Base-by-base conservation (phyloP, 2,329 filamentous ascomycete species). In the Fusarium camptoceras region DNA sequence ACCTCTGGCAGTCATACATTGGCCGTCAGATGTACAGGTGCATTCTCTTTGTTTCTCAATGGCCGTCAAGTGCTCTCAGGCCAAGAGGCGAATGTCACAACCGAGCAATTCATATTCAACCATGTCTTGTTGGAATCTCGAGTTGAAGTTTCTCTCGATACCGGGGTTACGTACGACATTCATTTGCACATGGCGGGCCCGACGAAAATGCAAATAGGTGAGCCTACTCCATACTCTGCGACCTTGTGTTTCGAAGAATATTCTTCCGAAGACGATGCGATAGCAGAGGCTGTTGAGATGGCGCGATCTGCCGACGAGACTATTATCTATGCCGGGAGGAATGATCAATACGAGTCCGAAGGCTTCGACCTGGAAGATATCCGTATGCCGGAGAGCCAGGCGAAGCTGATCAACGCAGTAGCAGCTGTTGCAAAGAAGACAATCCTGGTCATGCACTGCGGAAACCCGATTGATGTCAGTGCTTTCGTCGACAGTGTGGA, bases 191-290 rank as follows among this genome's bases (percentile, higher is more conserved):
- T 70, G 66, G 24, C 42, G 3, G 54, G 50, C 5, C 44, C 54
- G 3, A 7, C 34, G 14, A 57, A 51, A 15, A 37, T 41, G 16
- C 44, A 51, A 8, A 10, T 27, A 5, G 55, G 46, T n/a, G 55
- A 57, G 37, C 55, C 46, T 2, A 57, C 44, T 30, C 46, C 55
- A 41, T 51, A 57, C n/a, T 48, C 55, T 12, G 57, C 59, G 15
- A 44, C 66, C 6, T 10, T 69, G 2, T 64, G 66, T 55, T 76
- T 70, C 11, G 67, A 70, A 31, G 67, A 70, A 31, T 48, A 63
- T 12, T 63, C 53, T 43, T 63, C 61, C 1, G 64, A 70, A 20
- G 44, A 55, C 11, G 25, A 30, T 6, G 57, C 46, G 1, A 68
- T 70, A 7, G 25, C 47, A 5, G 50, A 66, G n/a, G 67, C 64